phyloP scores from a whole-genome alignment of 768 basidiomycete genomes.

The Lactarius deliciosus region DNA sequence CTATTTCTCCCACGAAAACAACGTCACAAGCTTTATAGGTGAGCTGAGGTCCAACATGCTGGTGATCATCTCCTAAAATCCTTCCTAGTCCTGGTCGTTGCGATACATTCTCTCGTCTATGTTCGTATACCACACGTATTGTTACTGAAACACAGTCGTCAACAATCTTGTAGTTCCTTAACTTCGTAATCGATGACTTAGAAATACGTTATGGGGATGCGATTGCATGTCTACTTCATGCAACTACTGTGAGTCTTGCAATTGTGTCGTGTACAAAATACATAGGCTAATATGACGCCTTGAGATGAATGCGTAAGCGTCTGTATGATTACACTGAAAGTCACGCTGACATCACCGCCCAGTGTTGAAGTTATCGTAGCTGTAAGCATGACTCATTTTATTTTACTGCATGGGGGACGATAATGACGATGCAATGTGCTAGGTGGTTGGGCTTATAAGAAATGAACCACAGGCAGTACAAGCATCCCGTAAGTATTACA shows the following conservation, averaged over 20 bases:
- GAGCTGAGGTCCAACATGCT: background rate
- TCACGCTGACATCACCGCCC: background rate
- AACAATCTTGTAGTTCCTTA: background rate
- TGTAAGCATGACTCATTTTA: background rate
- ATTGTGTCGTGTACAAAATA: background rate
- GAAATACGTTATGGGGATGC: background rate
- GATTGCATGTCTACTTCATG: background rate
- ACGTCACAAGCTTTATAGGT: background rate
- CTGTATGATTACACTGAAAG: background rate
- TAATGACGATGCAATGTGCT: background rate
- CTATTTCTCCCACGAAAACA: background rate
- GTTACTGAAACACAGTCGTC: background rate
- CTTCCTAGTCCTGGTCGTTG: background rate
- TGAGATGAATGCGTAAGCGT: background rate
- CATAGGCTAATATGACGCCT: background rate
- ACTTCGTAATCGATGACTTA: background rate
- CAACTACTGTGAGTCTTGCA: background rate
- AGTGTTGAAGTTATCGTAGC: background rate
- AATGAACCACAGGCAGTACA: background rate
- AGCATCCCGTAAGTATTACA: background rate
- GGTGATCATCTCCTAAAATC: background rate
- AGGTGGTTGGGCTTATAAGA: background rate
- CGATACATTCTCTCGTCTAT: background rate
- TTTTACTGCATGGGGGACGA: background rate
- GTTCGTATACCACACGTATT: background rate